Conservation (phyloP, 2,329 filamentous ascomycete species). For the Aspergillus proliferans region DNA sequence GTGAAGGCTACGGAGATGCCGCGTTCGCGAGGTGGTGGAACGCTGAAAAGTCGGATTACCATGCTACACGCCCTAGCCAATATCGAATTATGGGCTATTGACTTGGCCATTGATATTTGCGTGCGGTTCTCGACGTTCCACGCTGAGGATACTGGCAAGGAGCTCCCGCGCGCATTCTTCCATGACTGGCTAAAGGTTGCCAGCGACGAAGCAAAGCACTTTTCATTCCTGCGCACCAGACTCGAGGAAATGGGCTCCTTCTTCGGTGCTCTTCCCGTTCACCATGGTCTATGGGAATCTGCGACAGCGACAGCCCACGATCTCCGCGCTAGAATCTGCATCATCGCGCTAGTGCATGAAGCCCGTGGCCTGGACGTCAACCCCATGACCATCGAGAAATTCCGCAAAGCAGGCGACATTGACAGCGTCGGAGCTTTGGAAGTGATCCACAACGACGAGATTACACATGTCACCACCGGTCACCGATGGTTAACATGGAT, state of each 20-base stretch:
- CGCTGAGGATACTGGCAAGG: conserved; percentile 21
- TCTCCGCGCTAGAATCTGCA: conserved; percentile 41
- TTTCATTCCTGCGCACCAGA: conserved; percentile 40
- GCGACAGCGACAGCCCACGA: conserved; percentile 40
- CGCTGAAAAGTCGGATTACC: conserved; percentile 39
- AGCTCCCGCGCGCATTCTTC: conserved; percentile 41
- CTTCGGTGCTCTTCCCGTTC: conserved; percentile 42
- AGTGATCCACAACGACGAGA: conserved; percentile 45
- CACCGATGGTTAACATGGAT: conserved; percentile 46
- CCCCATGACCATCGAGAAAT: conserved; percentile 44
- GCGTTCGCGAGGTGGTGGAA: conserved; percentile 37
- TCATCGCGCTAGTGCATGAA: conserved; percentile 45
- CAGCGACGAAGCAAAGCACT: conserved; percentile 45
- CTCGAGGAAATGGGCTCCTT: conserved; percentile 42
- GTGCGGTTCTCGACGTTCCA: conserved; percentile 42
- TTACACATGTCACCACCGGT: conserved; percentile 45
- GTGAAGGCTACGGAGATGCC: conserved; percentile 39
- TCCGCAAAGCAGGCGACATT: conserved; percentile 35
- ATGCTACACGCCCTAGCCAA: conserved; percentile 46
- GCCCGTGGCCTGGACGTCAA: conserved; percentile 44
- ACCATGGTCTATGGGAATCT: conserved; percentile 43
- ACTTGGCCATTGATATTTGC: conserved; percentile 44
- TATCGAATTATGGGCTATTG: conserved; percentile 46
- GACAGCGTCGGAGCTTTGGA: conserved; percentile 40
- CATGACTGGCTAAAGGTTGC: conserved; percentile 46